These are phyloP conservation scores for Aspergillus sp. DNA, from an alignment of 2,329 filamentous ascomycete species.

Conservation along the genomic window DNA sequence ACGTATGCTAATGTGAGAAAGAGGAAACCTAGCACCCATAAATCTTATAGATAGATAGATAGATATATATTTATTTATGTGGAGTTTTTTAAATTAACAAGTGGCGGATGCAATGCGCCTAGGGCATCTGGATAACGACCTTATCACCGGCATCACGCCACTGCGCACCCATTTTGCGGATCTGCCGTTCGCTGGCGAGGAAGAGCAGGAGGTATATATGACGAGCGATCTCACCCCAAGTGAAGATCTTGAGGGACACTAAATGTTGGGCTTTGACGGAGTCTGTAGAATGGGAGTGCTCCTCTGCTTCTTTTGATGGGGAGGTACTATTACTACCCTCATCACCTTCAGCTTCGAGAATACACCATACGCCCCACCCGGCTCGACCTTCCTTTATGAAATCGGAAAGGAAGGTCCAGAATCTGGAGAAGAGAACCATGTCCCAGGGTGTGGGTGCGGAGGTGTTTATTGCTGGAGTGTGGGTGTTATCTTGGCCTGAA, in stretches of 20 bases:
- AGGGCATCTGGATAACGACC: conserved; percentile 54
- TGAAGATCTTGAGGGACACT: conserved; percentile 64
- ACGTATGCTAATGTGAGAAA: not conserved
- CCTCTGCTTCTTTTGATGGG: not conserved
- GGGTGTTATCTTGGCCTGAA: not conserved
- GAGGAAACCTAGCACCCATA: not conserved
- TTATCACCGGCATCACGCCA: conserved; percentile 68
- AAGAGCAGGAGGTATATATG: conserved; percentile 76
- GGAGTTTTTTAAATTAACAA: not conserved
- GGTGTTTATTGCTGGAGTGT: not conserved
- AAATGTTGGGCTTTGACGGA: conserved; percentile 13
- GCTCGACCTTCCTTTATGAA: conserved; percentile 42
- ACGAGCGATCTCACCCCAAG: conserved; percentile 72
- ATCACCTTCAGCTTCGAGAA: conserved; percentile 30
- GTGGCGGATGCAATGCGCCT: not conserved
- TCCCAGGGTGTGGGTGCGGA: conserved; percentile 28
- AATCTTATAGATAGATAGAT: not conserved
- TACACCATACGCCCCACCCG: conserved; percentile 48
- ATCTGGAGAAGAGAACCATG: conserved; percentile 32
- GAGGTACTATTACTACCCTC: not conserved
- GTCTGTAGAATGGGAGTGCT: not conserved
- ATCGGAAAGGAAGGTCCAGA: conserved; percentile 43
- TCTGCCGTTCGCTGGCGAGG: conserved; percentile 64
- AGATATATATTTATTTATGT: not conserved
- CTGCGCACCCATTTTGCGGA: conserved; percentile 57